Conservation (phyloP, 257 asterid species). For the Fraxinus anomala region DNA sequence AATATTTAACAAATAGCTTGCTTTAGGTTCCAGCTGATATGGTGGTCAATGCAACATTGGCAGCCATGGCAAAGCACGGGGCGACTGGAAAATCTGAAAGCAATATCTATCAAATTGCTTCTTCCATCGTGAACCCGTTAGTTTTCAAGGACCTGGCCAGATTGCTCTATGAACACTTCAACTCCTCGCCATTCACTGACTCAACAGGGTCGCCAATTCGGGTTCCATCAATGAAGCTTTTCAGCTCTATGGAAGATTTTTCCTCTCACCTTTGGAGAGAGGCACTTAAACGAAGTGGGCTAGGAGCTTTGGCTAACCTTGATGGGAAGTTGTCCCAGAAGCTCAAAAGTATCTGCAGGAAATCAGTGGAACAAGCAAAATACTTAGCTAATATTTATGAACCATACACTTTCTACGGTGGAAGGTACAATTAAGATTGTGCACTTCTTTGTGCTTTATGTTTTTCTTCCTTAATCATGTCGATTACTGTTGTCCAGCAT, state of each 20-base stretch:
- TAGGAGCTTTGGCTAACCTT: conserved; percentile 51
- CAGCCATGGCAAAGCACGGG: conserved; percentile 98
- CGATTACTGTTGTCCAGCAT: neutral
- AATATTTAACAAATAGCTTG: conserved; percentile 8
- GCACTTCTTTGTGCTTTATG: neutral
- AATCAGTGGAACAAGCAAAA: conserved; percentile 84
- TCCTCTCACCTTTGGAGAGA: conserved; percentile 79
- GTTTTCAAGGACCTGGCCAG: conserved; percentile 66
- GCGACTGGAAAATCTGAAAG: conserved; percentile 51
- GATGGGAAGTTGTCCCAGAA: conserved; percentile 57
- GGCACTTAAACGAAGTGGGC: conserved; percentile 55
- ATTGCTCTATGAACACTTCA: conserved; percentile 72
- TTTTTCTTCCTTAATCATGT: neutral
- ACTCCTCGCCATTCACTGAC: conserved; percentile 63
- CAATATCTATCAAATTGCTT: conserved; percentile 68
- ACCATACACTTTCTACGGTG: conserved; percentile 87
- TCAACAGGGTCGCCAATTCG: conserved; percentile 67
- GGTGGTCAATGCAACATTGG: conserved; percentile 94
- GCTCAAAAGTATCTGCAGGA: conserved; percentile 66
- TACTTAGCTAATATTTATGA: conserved; percentile 79
- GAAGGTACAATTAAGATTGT: conserved; percentile 54
- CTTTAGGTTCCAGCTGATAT: conserved; percentile 90
- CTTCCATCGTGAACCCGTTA: conserved; percentile 85
- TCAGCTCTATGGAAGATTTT: conserved; percentile 86
- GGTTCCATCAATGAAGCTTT: conserved; percentile 75